Conservation (phyloP, 306 rosid genomes). For the Oxytropis ochrocephala region DNA sequence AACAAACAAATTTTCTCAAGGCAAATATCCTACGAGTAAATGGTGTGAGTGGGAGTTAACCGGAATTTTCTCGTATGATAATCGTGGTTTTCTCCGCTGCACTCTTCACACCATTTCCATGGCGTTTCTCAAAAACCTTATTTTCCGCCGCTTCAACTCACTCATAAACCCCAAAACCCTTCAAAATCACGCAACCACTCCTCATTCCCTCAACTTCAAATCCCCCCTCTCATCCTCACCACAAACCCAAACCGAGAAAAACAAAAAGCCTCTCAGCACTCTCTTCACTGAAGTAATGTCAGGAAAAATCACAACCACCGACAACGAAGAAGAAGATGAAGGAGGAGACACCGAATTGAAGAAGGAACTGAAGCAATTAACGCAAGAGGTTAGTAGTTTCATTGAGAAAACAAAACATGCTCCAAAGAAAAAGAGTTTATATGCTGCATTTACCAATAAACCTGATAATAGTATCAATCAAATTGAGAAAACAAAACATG, state of each 20-base stretch:
- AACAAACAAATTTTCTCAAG: too few relatives aligned
- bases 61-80: too few relatives aligned
- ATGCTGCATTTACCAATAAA: constrained; percentile 24
- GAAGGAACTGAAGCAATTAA: constrained; percentile 25
- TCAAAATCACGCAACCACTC: neutral
- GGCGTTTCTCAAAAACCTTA: constrained; percentile 30
- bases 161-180: constrained; percentile 20
- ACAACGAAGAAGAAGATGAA: neutral
- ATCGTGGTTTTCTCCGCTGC: neutral
- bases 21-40: too few relatives aligned
- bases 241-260: neutral
- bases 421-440: constrained; percentile 16
- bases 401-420: neutral
- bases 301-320: constrained; percentile 3
- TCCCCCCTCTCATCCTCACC: constrained; percentile 12
- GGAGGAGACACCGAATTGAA: constrained; percentile 21
- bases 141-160: constrained; percentile 19
- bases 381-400: constrained; percentile 25
- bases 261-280: constrained; percentile 29
- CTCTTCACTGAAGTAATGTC: constrained; percentile 39
- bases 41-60: too few relatives aligned
- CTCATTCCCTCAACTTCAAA: constrained; percentile 4
- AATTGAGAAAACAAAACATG: neutral
- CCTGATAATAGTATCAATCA: neutral
- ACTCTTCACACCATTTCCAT: constrained; percentile 4